These are phyloP conservation scores for Ceratocystis eucalypticola DNA, from an alignment of 2,329 filamentous ascomycete species.

Conservation along the genomic window DNA sequence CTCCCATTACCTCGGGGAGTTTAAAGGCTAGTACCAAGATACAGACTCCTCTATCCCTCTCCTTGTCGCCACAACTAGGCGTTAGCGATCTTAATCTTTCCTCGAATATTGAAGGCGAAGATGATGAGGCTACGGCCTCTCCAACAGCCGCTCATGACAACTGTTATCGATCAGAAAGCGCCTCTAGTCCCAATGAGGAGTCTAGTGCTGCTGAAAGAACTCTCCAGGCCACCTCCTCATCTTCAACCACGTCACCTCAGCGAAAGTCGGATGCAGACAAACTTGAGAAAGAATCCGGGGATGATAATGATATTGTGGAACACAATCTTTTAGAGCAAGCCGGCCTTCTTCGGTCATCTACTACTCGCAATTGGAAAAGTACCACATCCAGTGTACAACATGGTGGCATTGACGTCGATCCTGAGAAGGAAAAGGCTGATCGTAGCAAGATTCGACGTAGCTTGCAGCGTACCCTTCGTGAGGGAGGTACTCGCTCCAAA, in stretches of 20 bases:
- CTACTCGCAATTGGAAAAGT: constrained; percentile 14
- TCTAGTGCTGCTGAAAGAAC: constrained; percentile 24
- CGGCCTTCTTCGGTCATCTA: constrained; percentile 37
- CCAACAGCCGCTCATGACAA: background rate
- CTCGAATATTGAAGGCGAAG: background rate
- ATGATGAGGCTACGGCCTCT: constrained; percentile 8
- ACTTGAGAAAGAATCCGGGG: constrained; percentile 23
- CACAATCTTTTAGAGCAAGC: constrained; percentile 53
- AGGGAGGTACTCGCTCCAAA: constrained; percentile 58
- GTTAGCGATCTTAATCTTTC: constrained; percentile 1
- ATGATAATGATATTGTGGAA: constrained; percentile 52
- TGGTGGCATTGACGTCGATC: constrained; percentile 18
- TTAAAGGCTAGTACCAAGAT: background rate
- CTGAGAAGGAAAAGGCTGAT: constrained; percentile 37
- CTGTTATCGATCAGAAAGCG: constrained; percentile 5
- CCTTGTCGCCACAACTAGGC: constrained; percentile 2
- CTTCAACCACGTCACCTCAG: constrained; percentile 2
- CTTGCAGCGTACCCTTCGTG: constrained; percentile 77
- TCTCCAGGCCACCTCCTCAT: constrained; percentile 19
- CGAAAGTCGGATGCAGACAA: constrained; percentile 29
- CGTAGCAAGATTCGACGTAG: constrained; percentile 66
- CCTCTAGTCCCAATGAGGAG: constrained; percentile 6
- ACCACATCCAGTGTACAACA: constrained; percentile 13
- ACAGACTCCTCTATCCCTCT: constrained; percentile 5
- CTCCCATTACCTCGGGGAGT: background rate